Evolutionary conservation across 2,329 filamentous ascomycete species (phyloP), one percentile per base, ranked within the genome.

Genomic region (Aspergillus melleus): DNA sequence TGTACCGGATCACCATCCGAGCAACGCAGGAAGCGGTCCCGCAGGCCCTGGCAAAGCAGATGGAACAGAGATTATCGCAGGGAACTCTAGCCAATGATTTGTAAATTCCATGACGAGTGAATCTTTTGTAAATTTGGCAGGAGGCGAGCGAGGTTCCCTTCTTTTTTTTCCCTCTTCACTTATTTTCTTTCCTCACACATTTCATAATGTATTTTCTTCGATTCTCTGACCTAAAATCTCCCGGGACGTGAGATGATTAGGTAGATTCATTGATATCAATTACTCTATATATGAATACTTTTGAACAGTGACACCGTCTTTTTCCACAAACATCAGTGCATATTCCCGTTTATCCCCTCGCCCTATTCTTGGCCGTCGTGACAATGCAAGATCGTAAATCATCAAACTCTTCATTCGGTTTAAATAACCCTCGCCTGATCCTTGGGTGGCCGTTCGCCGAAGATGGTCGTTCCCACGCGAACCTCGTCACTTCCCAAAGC

Each of bases 1-100:
- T 97, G 92, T 90, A 96, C 70, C 93, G 95, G 55, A 83, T 98
- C 61, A 99, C 95, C 0, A 89, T 99, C 68, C 86, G 95, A 63
- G 95, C 94, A 6, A 99, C 95, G 1, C 94, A 98, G 70, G 95
- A 98, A 72, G 86, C 83, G 32, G 91, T 99, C 0, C 92, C 95
- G 8, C 84, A 86, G 1, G 83, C 94, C 20, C 75, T 99, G 58
- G 80, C 95, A 70, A 93, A 91, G 75, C 80, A 90, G 59, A 96
- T 99, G 92, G 90, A 96, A 72, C 90, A 94, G 64, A 86, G 90
- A 62, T 81, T 98, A 52, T 83, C 89, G 8, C 80, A 83, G 67
- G 84, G 84, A 47, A 64, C 63, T 16, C 52, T 58, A 19, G 63
- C 52, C 29, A 58, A 64, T 29, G 66, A 66, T 66, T 64, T 52